Evolutionary conservation across 306 rosid species (phyloP), one percentile per base, ranked within the genome.

Genomic region (Bauhinia variegata): DNA sequence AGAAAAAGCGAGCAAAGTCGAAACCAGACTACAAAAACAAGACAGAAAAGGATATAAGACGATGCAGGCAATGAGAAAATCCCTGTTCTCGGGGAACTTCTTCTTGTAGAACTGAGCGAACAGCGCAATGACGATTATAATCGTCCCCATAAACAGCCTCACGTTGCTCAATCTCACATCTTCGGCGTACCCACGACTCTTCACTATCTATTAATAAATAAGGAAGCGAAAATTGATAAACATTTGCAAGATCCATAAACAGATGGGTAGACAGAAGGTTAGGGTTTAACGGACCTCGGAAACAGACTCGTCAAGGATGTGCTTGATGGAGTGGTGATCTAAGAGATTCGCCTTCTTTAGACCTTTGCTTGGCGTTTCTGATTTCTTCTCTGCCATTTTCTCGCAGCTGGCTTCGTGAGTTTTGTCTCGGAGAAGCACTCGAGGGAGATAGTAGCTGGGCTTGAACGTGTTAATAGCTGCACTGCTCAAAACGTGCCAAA

Each of bases 81-180:
- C 85, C 50, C 82, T 82, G 63, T 90, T 95, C 73, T 90, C 99
- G 14, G 99, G 96, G 65, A 90, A 95, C 79, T 88, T 90, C 77
- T 90, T 95, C 72, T 86, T 93, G 88, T 95, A 90, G 54, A 95
- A 95, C 65, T 95, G 99, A 49, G 97, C 97, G 8, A 90, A 79
- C 19, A 95, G 87, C 46, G 97, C 99, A 63, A 95, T 84, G 67
- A 78, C 76, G 11, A 90, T 90, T 51, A 95, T 82, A 32, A 88
- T 47, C 19, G 85, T 42, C n/a, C 99, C 97, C 66, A 95, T 63
- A 6, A 80, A 32, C 65, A 95, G 52, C 76, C 80, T 85, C 5
- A 79, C 58, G 76, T 88, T 95, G 82, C 96, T 95, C 92, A 90
- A 78, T 78, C 85, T 86, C 83, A 95, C 92, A 49, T 95, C 91